These are phyloP conservation scores for Turritis glabra DNA, from an alignment of 345 rosid species.

Conservation along the genomic window DNA sequence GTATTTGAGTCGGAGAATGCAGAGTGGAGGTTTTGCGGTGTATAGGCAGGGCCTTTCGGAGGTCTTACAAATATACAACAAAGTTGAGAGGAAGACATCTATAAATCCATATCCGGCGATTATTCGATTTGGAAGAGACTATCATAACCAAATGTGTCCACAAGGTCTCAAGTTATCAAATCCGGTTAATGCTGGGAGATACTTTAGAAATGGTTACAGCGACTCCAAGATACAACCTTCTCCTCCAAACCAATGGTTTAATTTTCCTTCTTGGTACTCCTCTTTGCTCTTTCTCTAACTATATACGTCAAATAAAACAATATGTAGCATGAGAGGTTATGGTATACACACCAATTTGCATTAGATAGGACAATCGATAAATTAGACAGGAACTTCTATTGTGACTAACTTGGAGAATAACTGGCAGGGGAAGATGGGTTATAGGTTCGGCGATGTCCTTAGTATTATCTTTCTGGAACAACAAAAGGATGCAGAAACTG, in stretches of 20 bases:
- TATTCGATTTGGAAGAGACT: constrained; percentile 26
- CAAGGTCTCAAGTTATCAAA: constrained; percentile 24
- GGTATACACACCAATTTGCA: not conserved
- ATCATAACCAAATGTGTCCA: constrained; percentile 10
- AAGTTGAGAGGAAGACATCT: constrained; percentile 15
- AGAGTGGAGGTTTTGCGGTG: constrained; percentile 18
- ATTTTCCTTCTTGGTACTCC: constrained; percentile 43
- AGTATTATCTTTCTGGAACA: constrained; percentile 57
- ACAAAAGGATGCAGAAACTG: constrained; percentile 42
- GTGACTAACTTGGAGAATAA: not conserved
- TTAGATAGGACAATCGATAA: not conserved
- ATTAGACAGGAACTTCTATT: not conserved
- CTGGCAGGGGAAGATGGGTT: constrained; percentile 65
- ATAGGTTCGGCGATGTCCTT: constrained; percentile 55
- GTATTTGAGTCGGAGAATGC: constrained; percentile 33
- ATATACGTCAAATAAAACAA: not conserved
- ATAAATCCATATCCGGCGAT: constrained; percentile 23
- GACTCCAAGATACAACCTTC: constrained; percentile 26
- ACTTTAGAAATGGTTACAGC: constrained; percentile 12
- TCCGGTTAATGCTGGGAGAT: constrained; percentile 16
- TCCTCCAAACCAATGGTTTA: constrained; percentile 35
- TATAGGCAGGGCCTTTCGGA: constrained; percentile 27
- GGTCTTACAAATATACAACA: constrained; percentile 31
- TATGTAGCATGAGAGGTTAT: not conserved
- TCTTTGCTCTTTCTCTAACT: not conserved